Evolutionary conservation across 441 rosid genomes (phyloP), one percentile per base, ranked within the genome.

Genomic region (Geranium incanum): DNA sequence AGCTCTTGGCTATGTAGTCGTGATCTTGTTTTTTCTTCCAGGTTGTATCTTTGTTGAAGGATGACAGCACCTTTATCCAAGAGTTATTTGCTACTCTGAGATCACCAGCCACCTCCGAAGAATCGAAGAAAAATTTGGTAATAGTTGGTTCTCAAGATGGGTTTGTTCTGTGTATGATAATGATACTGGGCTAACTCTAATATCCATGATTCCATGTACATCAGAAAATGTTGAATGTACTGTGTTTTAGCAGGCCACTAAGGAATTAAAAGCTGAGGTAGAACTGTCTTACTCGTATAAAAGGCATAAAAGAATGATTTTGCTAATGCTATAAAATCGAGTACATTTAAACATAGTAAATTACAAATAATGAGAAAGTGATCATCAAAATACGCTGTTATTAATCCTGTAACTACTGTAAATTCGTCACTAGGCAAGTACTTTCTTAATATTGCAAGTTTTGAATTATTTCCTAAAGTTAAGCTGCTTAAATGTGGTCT

Each of bases 81-180:
- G 98, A 95, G 76, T 71, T 95, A 76, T 95, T 95, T 84, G 90
- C 87, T 37, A 89, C 89, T 86, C 81, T 95, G 83, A 84, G 83
- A 72, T 86, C 94, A 33, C 84, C 94, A 4, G 66, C 83, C 72
- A 85, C 92, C 50, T 88, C 90, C 72, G 76, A 85, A 73, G 92
- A 86, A 73, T 91, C 99, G 68, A 93, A 89, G 93, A 95, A 89
- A 80, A 89, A 88, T 83, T 82, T 95, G 98, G 99, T 95, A 87
- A 84, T 36, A 38, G 67, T 70, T 23, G 50, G 3, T 38, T 43
- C 1, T 38, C 2, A 68, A 70, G 70, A 65, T 71, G 66, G 48
- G 68, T 68, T 36, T 63, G 50, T 28, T 74, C 39, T 55, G 16
- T 4, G 13, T 45, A 38, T 63, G 60, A 68, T 71, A 45, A 16